A percentile compares a stretch with the other conserved stretches of the same genome.
Evolutionary conservation across 129 eudicot genomes (phyloP).

Genomic region (Pittosporum tobira): DNA sequence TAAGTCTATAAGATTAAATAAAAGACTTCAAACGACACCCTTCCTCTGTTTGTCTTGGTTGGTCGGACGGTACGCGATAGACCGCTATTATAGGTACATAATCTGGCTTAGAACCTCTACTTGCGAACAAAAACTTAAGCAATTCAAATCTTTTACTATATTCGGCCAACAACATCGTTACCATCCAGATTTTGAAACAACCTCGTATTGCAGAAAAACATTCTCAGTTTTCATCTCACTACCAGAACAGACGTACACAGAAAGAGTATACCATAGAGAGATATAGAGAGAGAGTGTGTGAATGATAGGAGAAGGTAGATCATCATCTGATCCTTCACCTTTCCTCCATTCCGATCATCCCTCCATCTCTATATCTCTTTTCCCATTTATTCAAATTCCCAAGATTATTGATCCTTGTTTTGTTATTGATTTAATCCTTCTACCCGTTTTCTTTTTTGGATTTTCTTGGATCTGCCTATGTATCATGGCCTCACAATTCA

Average conservation of each 20-base stretch:
- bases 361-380: constrained; percentile 7
- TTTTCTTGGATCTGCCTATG: neutral
- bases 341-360: neutral
- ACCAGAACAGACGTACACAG: neutral
- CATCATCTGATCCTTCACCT: constrained; percentile 25
- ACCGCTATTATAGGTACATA: constrained; percentile 40
- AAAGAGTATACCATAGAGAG: neutral
- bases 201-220: neutral
- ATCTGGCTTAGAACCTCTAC: constrained; percentile 10
- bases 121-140: constrained; percentile 9
- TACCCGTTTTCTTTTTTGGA: neutral
- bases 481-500: constrained; percentile 24
- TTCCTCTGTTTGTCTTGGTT: too few relatives aligned
- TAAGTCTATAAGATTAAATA: too few relatives aligned
- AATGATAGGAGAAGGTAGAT: constrained; percentile 23
- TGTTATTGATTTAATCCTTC: neutral
- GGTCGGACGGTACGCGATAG: neutral
- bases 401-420: neutral
- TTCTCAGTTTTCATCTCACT: neutral
- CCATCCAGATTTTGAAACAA: neutral
- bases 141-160: too few relatives aligned
- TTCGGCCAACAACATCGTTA: too few relatives aligned
- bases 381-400: neutral
- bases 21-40: too few relatives aligned
- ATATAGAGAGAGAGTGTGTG: neutral